Percentiles rank a stretch among this genome's conserved stretches.
Conservation (phyloP, 805 yeast genomes). For the Dipodascus albidus region DNA sequence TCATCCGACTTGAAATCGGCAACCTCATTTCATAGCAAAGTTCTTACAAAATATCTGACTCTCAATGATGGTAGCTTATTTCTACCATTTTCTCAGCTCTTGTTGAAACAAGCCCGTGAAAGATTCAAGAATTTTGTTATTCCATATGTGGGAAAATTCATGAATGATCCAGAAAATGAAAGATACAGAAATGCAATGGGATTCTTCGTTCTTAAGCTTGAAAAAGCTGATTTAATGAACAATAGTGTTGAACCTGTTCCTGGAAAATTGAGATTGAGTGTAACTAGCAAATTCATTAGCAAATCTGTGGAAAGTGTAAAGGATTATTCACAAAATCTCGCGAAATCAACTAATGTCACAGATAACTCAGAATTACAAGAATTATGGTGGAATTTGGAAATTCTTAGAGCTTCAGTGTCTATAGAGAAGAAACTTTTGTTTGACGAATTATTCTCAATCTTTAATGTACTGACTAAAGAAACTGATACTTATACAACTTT, state of each 20-base stretch:
- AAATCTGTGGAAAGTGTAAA: not conserved
- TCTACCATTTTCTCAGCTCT: slow-evolving; percentile 13
- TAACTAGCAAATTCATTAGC: not conserved
- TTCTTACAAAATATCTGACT: slow-evolving; percentile 3
- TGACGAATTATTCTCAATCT: not conserved
- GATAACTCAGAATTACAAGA: not conserved
- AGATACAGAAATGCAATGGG: not conserved
- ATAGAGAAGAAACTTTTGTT: not conserved
- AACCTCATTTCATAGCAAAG: slow-evolving; percentile 8
- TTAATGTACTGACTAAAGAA: not conserved
- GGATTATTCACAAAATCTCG: not conserved
- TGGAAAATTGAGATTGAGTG: not conserved
- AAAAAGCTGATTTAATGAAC: not conserved
- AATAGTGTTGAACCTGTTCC: not conserved
- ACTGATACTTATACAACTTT: not conserved
- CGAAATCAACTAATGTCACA: not conserved
- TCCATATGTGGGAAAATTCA: slow-evolving; percentile 3
- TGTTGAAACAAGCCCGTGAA: slow-evolving; percentile 7
- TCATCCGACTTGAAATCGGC: slow-evolving; percentile 14
- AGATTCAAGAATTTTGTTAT: slow-evolving; percentile 11
- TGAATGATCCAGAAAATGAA: slow-evolving; percentile 3
- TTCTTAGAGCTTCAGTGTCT: not conserved
- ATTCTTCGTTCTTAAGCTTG: not conserved
- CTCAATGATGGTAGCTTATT: slow-evolving; percentile 9
- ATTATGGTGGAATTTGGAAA: not conserved